Base-by-base conservation (phyloP, 2,329 filamentous ascomycete genomes). In the Alternaria panax region DNA sequence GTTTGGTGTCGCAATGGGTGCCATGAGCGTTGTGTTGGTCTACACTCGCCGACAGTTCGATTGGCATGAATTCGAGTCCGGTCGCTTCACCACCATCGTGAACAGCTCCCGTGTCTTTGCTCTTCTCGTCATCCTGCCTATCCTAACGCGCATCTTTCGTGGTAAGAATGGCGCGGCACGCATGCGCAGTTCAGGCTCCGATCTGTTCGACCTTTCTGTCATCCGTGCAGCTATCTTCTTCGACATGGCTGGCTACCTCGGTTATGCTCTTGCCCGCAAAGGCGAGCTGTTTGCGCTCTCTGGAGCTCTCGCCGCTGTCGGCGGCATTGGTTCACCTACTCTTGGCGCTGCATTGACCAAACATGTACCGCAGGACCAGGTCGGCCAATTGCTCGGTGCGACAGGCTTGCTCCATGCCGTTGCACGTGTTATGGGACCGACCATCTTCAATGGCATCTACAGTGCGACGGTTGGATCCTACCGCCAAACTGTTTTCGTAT, bases 321-420 rank as follows among this genome's bases (percentile, higher is more conserved):
- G 94, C 24, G 93, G 93, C 1, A 88, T 98, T 45, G 93, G 90
- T 0, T 90, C 90, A 34, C 93, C 95, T 1, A 95, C 92, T 0
- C 83, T 96, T 50, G 92, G 96, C 72, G 90, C 91, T 1, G 86
- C 90, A 0, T 81, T 97, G 51, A 97, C 93, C 20, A 98, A 97
- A 75, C 95, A 98, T 76, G 90, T 98, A 0, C 92, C 93, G 0
- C 84, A 88, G 0, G 91, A 95, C 64, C 86, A 87, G 46, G 90
- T 95, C 0, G 95, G 95, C 0, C 89, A 95, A 75, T 82, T 98
- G n/a, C 85, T 99, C 0, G 95, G 95, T 22, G 93, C 93, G 1
- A 90, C 90, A 16, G 95, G 94, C 0, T 82, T 98, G 62, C 79
- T 98, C 58, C 94, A 98, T 78, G 91, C 92, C 1, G 79, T 97